phyloP scores from a whole-genome alignment of 805 yeast species.

The Zygosaccharomyces rouxii region DNA sequence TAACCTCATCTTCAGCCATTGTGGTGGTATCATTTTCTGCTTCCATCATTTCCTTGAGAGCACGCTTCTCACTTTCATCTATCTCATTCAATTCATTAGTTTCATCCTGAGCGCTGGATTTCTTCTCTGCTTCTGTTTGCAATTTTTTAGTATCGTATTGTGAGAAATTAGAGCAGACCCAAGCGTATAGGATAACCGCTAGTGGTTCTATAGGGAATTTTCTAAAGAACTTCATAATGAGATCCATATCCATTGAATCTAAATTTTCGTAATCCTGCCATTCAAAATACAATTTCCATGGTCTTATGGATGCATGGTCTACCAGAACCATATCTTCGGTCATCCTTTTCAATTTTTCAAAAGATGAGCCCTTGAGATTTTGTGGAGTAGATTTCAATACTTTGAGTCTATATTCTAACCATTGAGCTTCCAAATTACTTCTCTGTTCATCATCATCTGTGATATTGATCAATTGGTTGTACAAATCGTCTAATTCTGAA shows the following conservation, averaged over 20 bases:
- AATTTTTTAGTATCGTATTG: constrained; percentile 43
- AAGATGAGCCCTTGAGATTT: constrained; percentile 37
- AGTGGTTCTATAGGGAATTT: constrained; percentile 59
- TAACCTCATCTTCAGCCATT: constrained; percentile 47
- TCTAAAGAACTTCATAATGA: constrained; percentile 48
- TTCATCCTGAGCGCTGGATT: constrained; percentile 7
- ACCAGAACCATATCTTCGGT: constrained; percentile 71
- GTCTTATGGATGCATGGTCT: constrained; percentile 52
- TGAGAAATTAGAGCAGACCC: constrained; percentile 62
- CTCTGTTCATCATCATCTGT: constrained; percentile 61
- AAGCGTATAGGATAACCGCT: constrained; percentile 59
- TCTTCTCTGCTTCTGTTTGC: constrained; percentile 9
- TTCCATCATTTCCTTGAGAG: constrained; percentile 25
- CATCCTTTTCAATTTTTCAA: constrained; percentile 47
- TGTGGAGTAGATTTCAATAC: constrained; percentile 51
- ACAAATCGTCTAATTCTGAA: constrained; percentile 51
- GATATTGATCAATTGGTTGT: constrained; percentile 52
- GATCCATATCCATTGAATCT: constrained; percentile 43
- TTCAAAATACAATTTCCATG: constrained; percentile 73
- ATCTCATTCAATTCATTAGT: constrained; percentile 20
- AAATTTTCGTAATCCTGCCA: constrained; percentile 59
- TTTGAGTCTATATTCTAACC: constrained; percentile 53
- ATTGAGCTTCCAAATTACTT: constrained; percentile 52
- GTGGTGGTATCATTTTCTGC: constrained; percentile 23
- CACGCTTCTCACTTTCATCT: constrained; percentile 22